Evolutionary conservation across 345 rosid genomes (phyloP).

Genomic region (Boechera retrofracta): DNA sequence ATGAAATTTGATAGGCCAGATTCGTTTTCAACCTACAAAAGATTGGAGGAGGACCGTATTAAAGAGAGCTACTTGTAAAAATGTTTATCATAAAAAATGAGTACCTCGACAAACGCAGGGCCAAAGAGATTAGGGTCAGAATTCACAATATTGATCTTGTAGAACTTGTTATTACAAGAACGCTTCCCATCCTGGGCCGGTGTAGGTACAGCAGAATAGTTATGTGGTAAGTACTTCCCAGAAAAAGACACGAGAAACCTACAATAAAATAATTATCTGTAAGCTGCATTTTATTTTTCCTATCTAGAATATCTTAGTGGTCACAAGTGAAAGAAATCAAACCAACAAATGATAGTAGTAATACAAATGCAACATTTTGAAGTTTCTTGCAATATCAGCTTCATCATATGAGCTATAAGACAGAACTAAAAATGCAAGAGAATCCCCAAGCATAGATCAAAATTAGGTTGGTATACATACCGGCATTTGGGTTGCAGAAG

Average conservation of each 20-base stretch:
- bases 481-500: slow-evolving; percentile 72
- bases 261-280: slow-evolving; percentile 42
- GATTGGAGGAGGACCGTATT: slow-evolving; percentile 17
- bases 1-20: slow-evolving; percentile 90
- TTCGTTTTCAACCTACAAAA: slow-evolving; percentile 83
- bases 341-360: slow-evolving; percentile 16
- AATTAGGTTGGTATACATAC: slow-evolving; percentile 48
- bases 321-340: slow-evolving; percentile 17
- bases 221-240: slow-evolving; percentile 81
- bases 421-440: slow-evolving; percentile 1
- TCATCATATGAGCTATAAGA: slow-evolving; percentile 7
- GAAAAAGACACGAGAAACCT: slow-evolving; percentile 91
- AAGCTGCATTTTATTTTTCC: slow-evolving; percentile 19
- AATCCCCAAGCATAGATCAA: slow-evolving; percentile 18
- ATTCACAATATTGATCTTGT: slow-evolving; percentile 60
- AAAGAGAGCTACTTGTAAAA: neutral
- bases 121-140: slow-evolving; percentile 71
- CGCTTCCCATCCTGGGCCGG: slow-evolving; percentile 47
- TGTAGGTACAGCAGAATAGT: slow-evolving; percentile 59
- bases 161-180: slow-evolving; percentile 61
- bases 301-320: slow-evolving; percentile 15
- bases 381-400: slow-evolving; percentile 31
- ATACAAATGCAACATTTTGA: slow-evolving; percentile 10
- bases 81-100: slow-evolving; percentile 13
- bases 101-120: slow-evolving; percentile 96